A percentile compares a stretch with the other conserved stretches of the same genome.
Evolutionary conservation across 2,329 filamentous ascomycete genomes (phyloP).

Genomic region (Fusarium concolor): DNA sequence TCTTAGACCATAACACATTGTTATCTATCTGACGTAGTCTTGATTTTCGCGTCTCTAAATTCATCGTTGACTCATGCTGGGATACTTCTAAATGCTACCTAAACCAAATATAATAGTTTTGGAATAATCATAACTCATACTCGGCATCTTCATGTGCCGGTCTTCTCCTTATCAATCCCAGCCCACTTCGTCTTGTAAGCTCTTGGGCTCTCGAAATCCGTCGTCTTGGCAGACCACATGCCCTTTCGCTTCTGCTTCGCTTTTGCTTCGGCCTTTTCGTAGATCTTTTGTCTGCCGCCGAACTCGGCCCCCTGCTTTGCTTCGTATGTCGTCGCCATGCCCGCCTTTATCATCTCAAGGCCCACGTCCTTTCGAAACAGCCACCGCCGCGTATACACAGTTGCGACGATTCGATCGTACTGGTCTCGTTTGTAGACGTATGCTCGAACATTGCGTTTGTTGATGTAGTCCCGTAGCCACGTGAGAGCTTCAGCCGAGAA

Average conservation of each 20-base stretch:
- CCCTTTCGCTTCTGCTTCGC: conserved; percentile 75
- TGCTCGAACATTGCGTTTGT: conserved; percentile 80
- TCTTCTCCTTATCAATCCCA: conserved; percentile 39
- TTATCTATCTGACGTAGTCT: neutral
- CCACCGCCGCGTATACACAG: conserved; percentile 78
- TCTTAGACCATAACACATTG: neutral
- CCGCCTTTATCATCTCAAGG: conserved; percentile 86
- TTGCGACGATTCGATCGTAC: conserved; percentile 90
- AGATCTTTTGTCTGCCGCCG: conserved; percentile 74
- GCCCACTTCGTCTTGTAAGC: conserved; percentile 77
- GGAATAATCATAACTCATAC: conserved; percentile 7
- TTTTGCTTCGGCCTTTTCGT: conserved; percentile 73
- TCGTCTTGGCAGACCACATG: conserved; percentile 78
- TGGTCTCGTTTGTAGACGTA: conserved; percentile 88
- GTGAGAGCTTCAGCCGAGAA: conserved; percentile 82
- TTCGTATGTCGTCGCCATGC: conserved; percentile 92
- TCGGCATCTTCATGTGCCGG: conserved; percentile 24
- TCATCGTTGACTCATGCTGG: conserved; percentile 10
- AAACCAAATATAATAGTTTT: conserved; percentile 1
- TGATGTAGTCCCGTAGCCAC: conserved; percentile 81
- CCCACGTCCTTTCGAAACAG: conserved; percentile 84
- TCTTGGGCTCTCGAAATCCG: conserved; percentile 82
- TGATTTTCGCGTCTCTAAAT: neutral
- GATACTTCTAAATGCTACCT: conserved; percentile 19
- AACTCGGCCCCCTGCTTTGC: conserved; percentile 92